A percentile compares a stretch with the other conserved stretches of the same genome.
phyloP scores from a whole-genome alignment of 768 basidiomycete genomes.

The Tylopilus subfusipes region DNA sequence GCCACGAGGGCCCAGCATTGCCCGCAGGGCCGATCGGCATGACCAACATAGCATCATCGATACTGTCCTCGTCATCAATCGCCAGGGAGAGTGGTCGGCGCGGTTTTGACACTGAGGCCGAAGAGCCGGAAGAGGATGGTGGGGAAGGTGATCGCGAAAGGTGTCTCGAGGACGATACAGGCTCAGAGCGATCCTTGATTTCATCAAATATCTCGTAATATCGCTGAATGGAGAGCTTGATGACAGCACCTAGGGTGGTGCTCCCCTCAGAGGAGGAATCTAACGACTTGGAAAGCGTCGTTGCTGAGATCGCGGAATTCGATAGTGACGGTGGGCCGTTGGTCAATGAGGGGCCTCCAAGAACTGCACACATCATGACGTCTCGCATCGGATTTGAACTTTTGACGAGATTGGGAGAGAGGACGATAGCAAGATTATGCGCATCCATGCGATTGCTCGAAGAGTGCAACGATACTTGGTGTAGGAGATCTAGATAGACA shows the following conservation, averaged over 20 bases:
- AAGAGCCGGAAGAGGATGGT: conserved; percentile 21
- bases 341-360: conserved; percentile 43
- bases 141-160: conserved; percentile 30
- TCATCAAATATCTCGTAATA: conserved; percentile 90
- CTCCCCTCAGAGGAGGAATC: conserved; percentile 38
- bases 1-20: conserved; percentile 9
- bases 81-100: conserved; percentile 26
- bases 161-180: conserved; percentile 33
- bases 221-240: conserved; percentile 74
- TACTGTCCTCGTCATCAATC: conserved; percentile 64
- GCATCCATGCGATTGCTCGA: conserved; percentile 77
- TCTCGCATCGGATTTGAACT: conserved; percentile 65
- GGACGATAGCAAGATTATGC: conserved; percentile 74
- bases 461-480: conserved; percentile 71
- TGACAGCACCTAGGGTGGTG: conserved; percentile 66
- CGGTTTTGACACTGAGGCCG: conserved; percentile 21
- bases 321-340: conserved; percentile 25
- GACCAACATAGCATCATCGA: conserved; percentile 72
- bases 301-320: conserved; percentile 11
- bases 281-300: conserved; percentile 22
- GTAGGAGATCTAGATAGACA: conserved; percentile 57
- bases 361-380: conserved; percentile 68
- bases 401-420: conserved; percentile 77
- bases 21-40: conserved; percentile 59
- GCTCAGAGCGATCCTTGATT: conserved; percentile 66